Base-by-base conservation (phyloP, 2,329 filamentous ascomycete species). In the Hypoxylon sp. region DNA sequence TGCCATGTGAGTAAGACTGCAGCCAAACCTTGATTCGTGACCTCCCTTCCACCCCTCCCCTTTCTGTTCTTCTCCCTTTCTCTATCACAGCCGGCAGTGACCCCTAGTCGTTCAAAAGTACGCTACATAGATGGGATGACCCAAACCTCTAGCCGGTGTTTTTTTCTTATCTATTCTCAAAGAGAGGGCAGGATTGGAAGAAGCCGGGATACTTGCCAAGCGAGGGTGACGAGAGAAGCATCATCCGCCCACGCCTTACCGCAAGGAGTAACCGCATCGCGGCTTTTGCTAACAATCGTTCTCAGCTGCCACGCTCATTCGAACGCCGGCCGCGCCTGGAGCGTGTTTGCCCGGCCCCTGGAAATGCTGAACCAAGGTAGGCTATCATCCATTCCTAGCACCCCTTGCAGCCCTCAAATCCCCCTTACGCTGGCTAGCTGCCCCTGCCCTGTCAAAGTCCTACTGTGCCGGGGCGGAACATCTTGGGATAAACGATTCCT, bases 311-410 rank as follows among this genome's bases (percentile, higher is more conserved):
- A 92, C 68, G 83, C 85, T 3, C 88, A 91, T 70, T 84, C 82
- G n/a, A 79, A 79, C 33, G 80, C 82, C 11, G 89, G 88, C 0
- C 85, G 88, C 41, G 88, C 88, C 1, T 91, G 87, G 86, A 84
- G 81, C 48, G 78, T 80, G 1, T 91, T 91, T 68, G 86, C 80
- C 1, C 78, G 76, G 21, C 83, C 82, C 1, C 76, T 91, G 15
- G 88, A 90, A 58, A 91, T 91, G 87, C 76, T 91, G 51, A 89
- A 84, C 48, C 88, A 86, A 74, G 61, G 61, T 63, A 55, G 27
- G 48, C 47, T 10, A 37, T n/a, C n/a, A n/a, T n/a, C n/a, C n/a
- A n/a, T 11, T 11, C 20, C 55, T 37, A 46, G 37, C 15, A 17
- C 20, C 15, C 20, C 20, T 4, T 33, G n/a, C 20, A 15, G 9